A percentile compares a stretch with the other conserved stretches of the same genome.
Evolutionary conservation across 441 rosid genomes (phyloP).

Genomic region (Populus trichocarpa): DNA sequence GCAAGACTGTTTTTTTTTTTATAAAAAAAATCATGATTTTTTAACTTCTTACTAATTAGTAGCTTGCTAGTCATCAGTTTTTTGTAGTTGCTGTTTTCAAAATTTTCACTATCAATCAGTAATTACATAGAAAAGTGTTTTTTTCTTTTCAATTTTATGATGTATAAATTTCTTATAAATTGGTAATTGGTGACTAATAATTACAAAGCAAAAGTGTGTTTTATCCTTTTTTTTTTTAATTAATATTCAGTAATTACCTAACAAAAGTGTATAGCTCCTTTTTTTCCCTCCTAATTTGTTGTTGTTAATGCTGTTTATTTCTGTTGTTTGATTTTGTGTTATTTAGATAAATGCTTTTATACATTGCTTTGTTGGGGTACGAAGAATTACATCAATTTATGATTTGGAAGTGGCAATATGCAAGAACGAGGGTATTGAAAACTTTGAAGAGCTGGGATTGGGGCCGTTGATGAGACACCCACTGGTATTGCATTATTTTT

Average conservation of each 20-base stretch:
- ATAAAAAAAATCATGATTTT: no score
- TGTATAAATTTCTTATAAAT: neutral
- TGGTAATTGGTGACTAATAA: neutral
- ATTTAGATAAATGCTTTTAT: slow-evolving; percentile 87
- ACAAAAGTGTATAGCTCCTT: neutral
- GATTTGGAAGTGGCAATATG: slow-evolving; percentile 87
- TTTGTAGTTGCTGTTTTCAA: neutral
- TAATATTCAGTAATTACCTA: neutral
- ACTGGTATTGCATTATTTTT: slow-evolving; percentile 72
- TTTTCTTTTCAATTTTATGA: no score
- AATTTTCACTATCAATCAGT: neutral
- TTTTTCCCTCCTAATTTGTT: neutral
- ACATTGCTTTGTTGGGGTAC: slow-evolving; percentile 82
- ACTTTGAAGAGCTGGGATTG: slow-evolving; percentile 68
- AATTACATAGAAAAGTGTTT: neutral
- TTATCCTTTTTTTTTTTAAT: neutral
- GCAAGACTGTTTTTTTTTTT: neutral
- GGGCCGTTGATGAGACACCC: slow-evolving; percentile 83
- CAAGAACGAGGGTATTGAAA: slow-evolving; percentile 64
- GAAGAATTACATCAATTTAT: slow-evolving; percentile 67
- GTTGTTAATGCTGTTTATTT: neutral
- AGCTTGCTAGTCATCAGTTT: no score
- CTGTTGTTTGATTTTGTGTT: neutral
- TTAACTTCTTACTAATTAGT: no score
- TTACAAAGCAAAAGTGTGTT: neutral